phyloP scores from a whole-genome alignment of 2,329 filamentous ascomycete genomes.

The Zymoseptoria crescenta region DNA sequence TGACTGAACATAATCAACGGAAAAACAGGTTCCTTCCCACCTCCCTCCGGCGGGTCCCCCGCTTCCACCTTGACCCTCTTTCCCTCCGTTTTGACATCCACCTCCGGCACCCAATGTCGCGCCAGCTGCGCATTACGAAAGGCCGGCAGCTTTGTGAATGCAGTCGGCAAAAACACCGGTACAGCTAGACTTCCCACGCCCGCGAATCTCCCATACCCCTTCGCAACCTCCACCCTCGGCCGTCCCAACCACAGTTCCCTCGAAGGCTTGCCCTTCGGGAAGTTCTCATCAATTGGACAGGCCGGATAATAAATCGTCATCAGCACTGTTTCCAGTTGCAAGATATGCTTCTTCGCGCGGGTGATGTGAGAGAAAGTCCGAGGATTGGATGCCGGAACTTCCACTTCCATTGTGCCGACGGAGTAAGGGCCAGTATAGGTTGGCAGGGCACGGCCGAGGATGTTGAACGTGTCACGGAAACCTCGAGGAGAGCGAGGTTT shows the following conservation, averaged over 20 bases:
- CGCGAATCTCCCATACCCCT: slow-evolving; percentile 57
- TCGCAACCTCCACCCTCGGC: slow-evolving; percentile 48
- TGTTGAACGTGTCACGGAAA: slow-evolving; percentile 41
- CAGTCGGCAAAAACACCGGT: slow-evolving; percentile 49
- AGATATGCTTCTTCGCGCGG: slow-evolving; percentile 39
- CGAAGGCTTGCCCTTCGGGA: slow-evolving; percentile 33
- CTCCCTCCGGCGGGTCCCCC: slow-evolving; percentile 33
- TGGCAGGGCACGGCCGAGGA: slow-evolving; percentile 40
- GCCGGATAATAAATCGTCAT: slow-evolving; percentile 61
- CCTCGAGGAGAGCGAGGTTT: slow-evolving; percentile 40
- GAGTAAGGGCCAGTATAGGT: slow-evolving; percentile 47
- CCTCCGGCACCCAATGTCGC: slow-evolving; percentile 38
- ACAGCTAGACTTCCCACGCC: slow-evolving; percentile 44
- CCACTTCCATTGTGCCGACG: slow-evolving; percentile 48
- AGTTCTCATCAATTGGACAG: slow-evolving; percentile 29
- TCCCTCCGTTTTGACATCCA: slow-evolving; percentile 36
- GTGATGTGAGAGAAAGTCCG: slow-evolving; percentile 45
- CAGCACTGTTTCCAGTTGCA: slow-evolving; percentile 53
- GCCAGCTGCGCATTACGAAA: slow-evolving; percentile 54
- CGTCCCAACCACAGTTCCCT: slow-evolving; percentile 56
- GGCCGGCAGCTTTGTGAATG: slow-evolving; percentile 59
- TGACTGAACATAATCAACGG: slow-evolving; percentile 60
- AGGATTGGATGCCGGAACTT: slow-evolving; percentile 44
- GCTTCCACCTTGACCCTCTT: slow-evolving; percentile 35
- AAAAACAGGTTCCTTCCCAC: slow-evolving; percentile 41